These are phyloP conservation scores for Cyberlindnera xylosilytica DNA, from an alignment of 805 yeast species.

Conservation along the genomic window DNA sequence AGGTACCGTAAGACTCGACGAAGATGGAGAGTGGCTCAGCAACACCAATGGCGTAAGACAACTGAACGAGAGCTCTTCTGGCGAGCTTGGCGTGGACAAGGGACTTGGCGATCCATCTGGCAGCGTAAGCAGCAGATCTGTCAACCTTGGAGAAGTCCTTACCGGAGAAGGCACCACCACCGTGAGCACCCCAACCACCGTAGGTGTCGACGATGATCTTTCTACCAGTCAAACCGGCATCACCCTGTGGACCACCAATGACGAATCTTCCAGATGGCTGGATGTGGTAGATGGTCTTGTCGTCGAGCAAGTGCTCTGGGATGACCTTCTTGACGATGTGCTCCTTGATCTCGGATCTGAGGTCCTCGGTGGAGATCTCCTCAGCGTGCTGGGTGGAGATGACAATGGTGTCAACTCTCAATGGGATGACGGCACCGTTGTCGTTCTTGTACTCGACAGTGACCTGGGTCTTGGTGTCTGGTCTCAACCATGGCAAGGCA, in stretches of 20 bases:
- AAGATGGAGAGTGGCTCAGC: slow-evolving; percentile 98
- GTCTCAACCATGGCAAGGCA: slow-evolving; percentile 93
- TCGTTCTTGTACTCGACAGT: slow-evolving; percentile 94
- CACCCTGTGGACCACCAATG: slow-evolving; percentile 99
- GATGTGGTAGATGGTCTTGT: slow-evolving; percentile 93
- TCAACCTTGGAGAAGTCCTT: slow-evolving; percentile 99
- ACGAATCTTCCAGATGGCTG: slow-evolving; percentile 99
- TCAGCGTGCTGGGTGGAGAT: slow-evolving; percentile 98
- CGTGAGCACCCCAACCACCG: slow-evolving; percentile 99
- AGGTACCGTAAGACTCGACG: slow-evolving; percentile 98
- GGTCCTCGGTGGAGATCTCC: slow-evolving; percentile 87
- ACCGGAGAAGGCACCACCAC: slow-evolving; percentile 99
- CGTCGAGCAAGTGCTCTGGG: slow-evolving; percentile 87
- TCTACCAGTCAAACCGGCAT: slow-evolving; percentile 99
- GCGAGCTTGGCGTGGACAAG: slow-evolving; percentile 92
- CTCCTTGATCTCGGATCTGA: slow-evolving; percentile 72
- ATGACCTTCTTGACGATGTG: slow-evolving; percentile 90
- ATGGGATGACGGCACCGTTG: slow-evolving; percentile 92
- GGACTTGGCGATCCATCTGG: slow-evolving; percentile 99
- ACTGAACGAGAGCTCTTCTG: slow-evolving; percentile 96
- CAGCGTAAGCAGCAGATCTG: slow-evolving; percentile 99
- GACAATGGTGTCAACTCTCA: slow-evolving; percentile 96
- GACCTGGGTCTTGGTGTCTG: slow-evolving; percentile 99
- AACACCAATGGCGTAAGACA: slow-evolving; percentile 99
- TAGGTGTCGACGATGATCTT: slow-evolving; percentile 99